Evolutionary conservation across 2,329 filamentous ascomycete genomes (phyloP), one percentile per base, ranked within the genome.

Genomic region (Colletotrichum plurivorum): DNA sequence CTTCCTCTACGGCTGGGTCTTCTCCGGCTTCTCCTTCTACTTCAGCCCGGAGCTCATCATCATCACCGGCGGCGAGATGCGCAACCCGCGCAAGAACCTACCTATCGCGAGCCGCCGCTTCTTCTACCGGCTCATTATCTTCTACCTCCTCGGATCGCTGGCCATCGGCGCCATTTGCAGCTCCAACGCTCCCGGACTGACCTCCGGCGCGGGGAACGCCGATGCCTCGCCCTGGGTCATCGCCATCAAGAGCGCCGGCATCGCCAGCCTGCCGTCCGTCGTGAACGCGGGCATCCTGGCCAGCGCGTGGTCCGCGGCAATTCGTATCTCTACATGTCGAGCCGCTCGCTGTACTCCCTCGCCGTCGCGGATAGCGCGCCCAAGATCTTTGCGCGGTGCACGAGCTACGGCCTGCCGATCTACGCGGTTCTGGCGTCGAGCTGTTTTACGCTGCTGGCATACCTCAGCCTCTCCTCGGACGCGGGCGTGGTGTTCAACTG

Each of bases 401-500:
- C 41, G 22, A 53, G 48, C 45, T 53, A 59, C 41, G 62, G 62
- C 12, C 27, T 65, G 1, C 62, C 62, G 2, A 65, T 60, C 45
- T 65, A 59, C n/a, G 46, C 54, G 5, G 54, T 86, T 80, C 5
- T 77, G 8, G 78, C 88, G 27, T 86, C 88, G 0, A 84, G 90
- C 68, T 74, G 84, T 2, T 87, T 94, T 67, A 85, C 88, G 7
- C 82, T 91, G 15, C 81, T 93, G 20, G 86, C 87, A 13, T 93
- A 93, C 76, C 16, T 59, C 5, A 89, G 91, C 74, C 83, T 92
- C 51, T 89, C 85, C 27, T 87, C 86, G 72, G 78, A 81, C 61
- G 85, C 89, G 0, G 83, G 88, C 1, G 84, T 88, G 36, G 91
- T 93, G 16, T 89, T 89, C 77, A 87, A 86, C 73, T 89, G 87